Evolutionary conservation across 768 basidiomycete genomes (phyloP).

Genomic region (Saitozyma sp.): DNA sequence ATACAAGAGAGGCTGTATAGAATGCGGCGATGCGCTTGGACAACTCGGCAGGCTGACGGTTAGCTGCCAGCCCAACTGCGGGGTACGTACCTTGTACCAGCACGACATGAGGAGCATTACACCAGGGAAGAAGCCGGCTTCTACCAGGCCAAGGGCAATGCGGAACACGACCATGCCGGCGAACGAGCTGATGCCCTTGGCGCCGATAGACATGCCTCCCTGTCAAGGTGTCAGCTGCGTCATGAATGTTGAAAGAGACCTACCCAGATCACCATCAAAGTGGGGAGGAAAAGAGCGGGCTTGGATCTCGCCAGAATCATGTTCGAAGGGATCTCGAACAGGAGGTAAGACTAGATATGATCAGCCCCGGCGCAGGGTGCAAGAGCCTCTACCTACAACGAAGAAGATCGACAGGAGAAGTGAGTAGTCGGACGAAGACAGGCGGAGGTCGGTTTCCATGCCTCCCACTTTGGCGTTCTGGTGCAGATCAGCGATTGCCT

Average conservation of each 20-base stretch:
- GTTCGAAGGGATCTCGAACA: slow-evolving; percentile 14
- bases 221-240: no score
- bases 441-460: not conserved
- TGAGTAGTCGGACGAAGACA: slow-evolving; percentile 9
- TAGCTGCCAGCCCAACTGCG: not conserved
- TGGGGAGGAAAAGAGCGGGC: slow-evolving; percentile 42
- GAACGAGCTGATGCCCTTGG: slow-evolving; percentile 3
- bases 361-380: not conserved
- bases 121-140: slow-evolving; percentile 19
- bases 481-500: not conserved
- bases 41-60: slow-evolving; percentile 2
- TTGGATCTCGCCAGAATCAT: slow-evolving; percentile 35
- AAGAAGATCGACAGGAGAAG: slow-evolving; percentile 16
- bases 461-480: slow-evolving; percentile 20
- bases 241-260: no score
- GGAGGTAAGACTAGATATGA: slow-evolving; percentile 5
- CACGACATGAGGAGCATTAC: slow-evolving; percentile 34
- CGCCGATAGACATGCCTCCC: slow-evolving; percentile 5
- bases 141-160: slow-evolving; percentile 5
- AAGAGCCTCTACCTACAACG: not conserved
- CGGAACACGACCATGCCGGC: slow-evolving; percentile 7
- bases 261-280: slow-evolving; percentile 44
- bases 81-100: slow-evolving; percentile 34
- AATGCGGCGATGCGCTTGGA: slow-evolving; percentile 10
- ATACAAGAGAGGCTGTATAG: slow-evolving; percentile 2